Evolutionary conservation across 208 protist genomes (phyloP).

Genomic region (Zelonia costaricensis): DNA sequence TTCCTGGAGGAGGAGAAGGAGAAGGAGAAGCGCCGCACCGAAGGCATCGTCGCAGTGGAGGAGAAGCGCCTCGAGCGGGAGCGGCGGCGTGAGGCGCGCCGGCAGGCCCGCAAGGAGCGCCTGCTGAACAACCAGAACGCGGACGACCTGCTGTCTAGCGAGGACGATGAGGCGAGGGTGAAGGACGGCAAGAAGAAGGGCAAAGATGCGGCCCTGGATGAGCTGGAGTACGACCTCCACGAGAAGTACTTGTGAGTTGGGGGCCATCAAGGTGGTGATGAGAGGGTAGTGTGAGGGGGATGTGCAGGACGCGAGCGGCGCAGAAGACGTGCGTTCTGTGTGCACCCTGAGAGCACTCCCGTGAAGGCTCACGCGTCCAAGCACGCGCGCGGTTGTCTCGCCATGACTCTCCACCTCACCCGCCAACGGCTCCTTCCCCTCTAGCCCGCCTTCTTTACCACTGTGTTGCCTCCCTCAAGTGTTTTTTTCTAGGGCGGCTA

Average conservation of each 20-base stretch:
- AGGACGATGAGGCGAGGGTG: slow-evolving; percentile 31
- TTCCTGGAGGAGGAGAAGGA: slow-evolving; percentile 46
- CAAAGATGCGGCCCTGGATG: slow-evolving; percentile 28
- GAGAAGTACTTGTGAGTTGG: slow-evolving; percentile 26
- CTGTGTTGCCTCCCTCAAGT: too few relatives aligned
- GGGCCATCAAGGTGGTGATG: too few relatives aligned
- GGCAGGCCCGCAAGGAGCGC: slow-evolving; percentile 37
- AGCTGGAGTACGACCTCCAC: slow-evolving; percentile 34
- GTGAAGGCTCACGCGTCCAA: too few relatives aligned
- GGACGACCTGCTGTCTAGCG: slow-evolving; percentile 30
- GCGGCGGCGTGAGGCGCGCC: slow-evolving; percentile 37
- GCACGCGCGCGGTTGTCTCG: too few relatives aligned
- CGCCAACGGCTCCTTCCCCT: too few relatives aligned
- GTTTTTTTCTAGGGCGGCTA: too few relatives aligned
- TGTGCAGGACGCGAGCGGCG: too few relatives aligned
- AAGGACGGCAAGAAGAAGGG: slow-evolving; percentile 31
- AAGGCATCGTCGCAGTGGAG: slow-evolving; percentile 31
- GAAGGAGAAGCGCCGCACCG: slow-evolving; percentile 37
- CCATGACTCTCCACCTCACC: too few relatives aligned
- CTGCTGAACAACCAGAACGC: slow-evolving; percentile 25
- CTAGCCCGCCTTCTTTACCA: too few relatives aligned
- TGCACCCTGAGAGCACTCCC: too few relatives aligned
- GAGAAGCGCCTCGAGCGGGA: slow-evolving; percentile 30
- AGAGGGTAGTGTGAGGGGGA: too few relatives aligned
- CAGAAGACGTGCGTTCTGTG: too few relatives aligned